Percentiles rank a stretch among this genome's conserved stretches.
Conservation (phyloP, 768 basidiomycete genomes). For the Psilocybe cyanescens region DNA sequence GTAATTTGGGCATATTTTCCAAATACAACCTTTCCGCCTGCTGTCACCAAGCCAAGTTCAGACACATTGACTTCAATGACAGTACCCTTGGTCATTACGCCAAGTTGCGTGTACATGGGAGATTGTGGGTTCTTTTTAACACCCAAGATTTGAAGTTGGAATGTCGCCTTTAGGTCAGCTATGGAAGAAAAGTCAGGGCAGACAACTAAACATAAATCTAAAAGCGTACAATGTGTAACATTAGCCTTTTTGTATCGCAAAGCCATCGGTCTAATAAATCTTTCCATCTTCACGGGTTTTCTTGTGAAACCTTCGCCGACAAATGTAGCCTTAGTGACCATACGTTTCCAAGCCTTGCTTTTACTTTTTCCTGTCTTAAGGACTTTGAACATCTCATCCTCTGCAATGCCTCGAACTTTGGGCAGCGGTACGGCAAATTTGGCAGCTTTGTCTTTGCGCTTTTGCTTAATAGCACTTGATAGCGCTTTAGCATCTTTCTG, state of each 20-base stretch:
- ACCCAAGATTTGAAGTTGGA: slow-evolving; percentile 96
- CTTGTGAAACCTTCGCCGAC: slow-evolving; percentile 98
- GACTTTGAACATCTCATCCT: slow-evolving; percentile 99
- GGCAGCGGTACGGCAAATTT: slow-evolving; percentile 97
- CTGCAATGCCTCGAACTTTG: slow-evolving; percentile 96
- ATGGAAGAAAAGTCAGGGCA: slow-evolving; percentile 11
- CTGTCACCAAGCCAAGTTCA: slow-evolving; percentile 95
- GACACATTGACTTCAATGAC: slow-evolving; percentile 99
- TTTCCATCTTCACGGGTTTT: slow-evolving; percentile 98
- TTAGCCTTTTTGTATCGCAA: slow-evolving; percentile 98
- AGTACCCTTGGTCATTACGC: slow-evolving; percentile 98
- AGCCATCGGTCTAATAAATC: slow-evolving; percentile 97
- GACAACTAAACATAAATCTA: background rate
- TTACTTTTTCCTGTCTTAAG: slow-evolving; percentile 97
- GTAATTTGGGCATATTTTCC: slow-evolving; percentile 94
- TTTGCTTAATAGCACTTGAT: slow-evolving; percentile 96
- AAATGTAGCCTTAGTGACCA: slow-evolving; percentile 99
- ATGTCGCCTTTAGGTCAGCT: slow-evolving; percentile 98
- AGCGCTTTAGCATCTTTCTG: slow-evolving; percentile 98
- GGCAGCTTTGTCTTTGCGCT: slow-evolving; percentile 98
- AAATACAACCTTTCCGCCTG: slow-evolving; percentile 93
- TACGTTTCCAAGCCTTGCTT: slow-evolving; percentile 97
- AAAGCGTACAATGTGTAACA: slow-evolving; percentile 91
- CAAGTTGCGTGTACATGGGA: slow-evolving; percentile 95
- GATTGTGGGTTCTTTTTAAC: slow-evolving; percentile 99